Base-by-base conservation (phyloP, 371 early-diverging fungal species). In the Parasitella parasitica region DNA sequence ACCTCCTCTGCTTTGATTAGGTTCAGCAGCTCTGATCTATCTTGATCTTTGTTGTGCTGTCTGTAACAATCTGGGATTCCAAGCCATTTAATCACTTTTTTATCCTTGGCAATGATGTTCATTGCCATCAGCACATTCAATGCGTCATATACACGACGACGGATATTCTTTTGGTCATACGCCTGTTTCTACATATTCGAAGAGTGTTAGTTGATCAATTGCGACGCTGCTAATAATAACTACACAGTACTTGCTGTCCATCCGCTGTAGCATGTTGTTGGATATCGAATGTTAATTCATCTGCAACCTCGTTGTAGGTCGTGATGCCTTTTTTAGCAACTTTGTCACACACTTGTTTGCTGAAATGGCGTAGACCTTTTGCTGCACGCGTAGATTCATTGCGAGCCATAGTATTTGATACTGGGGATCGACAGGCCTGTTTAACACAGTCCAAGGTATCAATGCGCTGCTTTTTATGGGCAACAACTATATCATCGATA, bases 81-180 rank as follows among this genome's bases (percentile, higher is more conserved):
- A 27, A 86, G 76, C 91, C 91, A 90, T 37, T 73, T 72, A 46
- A 90, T 89, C 36, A 86, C 85, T 64, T 90, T 89, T 57, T 83
- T 82, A 37, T 83, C 86, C 62, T 88, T 89, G 15, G 72, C 71
- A 51, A 92, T 90, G 43, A 92, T 85, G 24, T 79, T 82, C 76
- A 90, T 78, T 3, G 92, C 91, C 80, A 87, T 87, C 48, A 91
- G 67, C 11, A 92, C 92, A 63, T 92, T 92, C 20, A 92, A 75
- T 6, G 91, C 92, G 71, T 92, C 92, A 63, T 92, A 92, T 1
- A 91, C 90, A 28, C 92, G 83, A 35, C 92, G 82, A 28, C 90
- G 84, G 58, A 92, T 88, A 59, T 92, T 92, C 73, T 91, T 89
- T 67, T 89, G 87, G 59, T 89, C 88, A 60, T 69, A 80, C 27